Evolutionary conservation across 768 basidiomycete species (phyloP).

Genomic region (Agrocybe praecox): DNA sequence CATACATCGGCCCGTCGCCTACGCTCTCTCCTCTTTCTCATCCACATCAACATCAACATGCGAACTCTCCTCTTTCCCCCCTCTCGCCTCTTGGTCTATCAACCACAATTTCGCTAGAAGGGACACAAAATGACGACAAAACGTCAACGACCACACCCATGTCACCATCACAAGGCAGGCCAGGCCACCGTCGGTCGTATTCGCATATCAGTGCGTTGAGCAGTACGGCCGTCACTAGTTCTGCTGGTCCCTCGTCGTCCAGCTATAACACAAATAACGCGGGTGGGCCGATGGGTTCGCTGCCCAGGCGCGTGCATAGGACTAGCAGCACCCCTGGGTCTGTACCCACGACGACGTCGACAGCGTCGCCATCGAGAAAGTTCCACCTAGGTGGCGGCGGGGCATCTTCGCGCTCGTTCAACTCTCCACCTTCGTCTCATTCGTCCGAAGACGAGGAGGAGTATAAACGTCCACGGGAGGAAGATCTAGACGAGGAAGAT

Average conservation of each 20-base stretch:
- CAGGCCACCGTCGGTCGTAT: constrained; percentile 39
- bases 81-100: neutral
- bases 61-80: too few relatives aligned
- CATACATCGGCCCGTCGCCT: neutral
- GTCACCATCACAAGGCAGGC: constrained; percentile 32
- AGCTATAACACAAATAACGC: too few relatives aligned
- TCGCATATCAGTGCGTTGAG: constrained; percentile 16
- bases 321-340: too few relatives aligned
- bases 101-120: neutral
- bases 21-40: neutral
- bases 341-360: too few relatives aligned
- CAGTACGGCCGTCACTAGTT: neutral
- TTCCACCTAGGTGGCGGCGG: neutral
- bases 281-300: too few relatives aligned
- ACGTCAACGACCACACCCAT: neutral
- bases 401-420: neutral
- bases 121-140: neutral
- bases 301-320: too few relatives aligned
- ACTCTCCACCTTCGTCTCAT: neutral
- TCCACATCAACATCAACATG: too few relatives aligned
- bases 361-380: too few relatives aligned
- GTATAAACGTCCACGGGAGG: neutral
- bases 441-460: neutral
- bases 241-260: too few relatives aligned
- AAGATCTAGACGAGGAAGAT: constrained; percentile 22